Evolutionary conservation across 306 rosid genomes (phyloP), one percentile per base, ranked within the genome.

Genomic region (Citrullus colocynthis): DNA sequence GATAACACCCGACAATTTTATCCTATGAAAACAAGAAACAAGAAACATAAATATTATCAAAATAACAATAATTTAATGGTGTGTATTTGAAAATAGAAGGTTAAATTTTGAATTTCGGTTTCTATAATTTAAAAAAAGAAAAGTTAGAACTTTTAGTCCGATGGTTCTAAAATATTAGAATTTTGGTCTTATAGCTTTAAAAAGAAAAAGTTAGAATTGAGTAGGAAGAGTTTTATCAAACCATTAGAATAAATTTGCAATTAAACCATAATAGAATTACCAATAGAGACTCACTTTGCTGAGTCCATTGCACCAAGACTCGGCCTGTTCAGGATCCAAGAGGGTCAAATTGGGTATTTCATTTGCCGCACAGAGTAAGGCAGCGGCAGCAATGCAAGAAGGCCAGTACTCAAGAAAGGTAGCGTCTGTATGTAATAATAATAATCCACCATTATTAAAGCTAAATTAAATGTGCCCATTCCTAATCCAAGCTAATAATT

Each of bases 341-440:
- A 88, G 77, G 41, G 99, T 88, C 85, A 91, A 80, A 82, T 86
- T 88, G 6, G 99, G 99, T 65, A 89, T 88, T 84, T 92, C 93
- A 75, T 89, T 88, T 60, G 97, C 93, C 30, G 98, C 97, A 20
- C 90, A 89, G 57, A 95, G 91, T 78, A 92, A 87, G 41, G 97
- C 97, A 42, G 98, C 93, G 13, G 88, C 99, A 36, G 99, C 97
- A 78, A 92, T 91, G 89, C 98, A 95, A 41, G 99, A 95, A 80
- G 99, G 99, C 97, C 98, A 83, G 79, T 88, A 89, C 56, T 89
- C 97, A 76, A 92, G 88, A 87, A 92, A 85, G 88, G 88, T 90
- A 28, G 91, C 85, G 82, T 95, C 99, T 92, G 91, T 77, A 44
- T 92, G 91, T 77, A 41, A 65, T 65, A 39, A 66, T 4, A 41